Evolutionary conservation across 805 yeast species (phyloP).

Genomic region (Saccharomycopsis microspora): DNA sequence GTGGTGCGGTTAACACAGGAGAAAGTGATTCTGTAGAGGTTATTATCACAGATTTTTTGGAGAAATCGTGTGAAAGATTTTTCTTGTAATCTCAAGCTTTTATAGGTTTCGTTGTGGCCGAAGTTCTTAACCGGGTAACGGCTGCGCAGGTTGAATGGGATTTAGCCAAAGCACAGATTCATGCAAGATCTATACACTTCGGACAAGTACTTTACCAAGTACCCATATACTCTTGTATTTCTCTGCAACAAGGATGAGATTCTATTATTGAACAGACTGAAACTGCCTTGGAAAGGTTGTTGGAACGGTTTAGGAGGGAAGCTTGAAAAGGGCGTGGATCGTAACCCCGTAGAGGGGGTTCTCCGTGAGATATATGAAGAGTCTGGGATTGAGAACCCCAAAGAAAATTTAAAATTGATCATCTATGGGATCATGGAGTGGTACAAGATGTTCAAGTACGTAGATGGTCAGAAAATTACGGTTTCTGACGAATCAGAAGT

Average conservation of each 20-base stretch:
- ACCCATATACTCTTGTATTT: constrained; percentile 14
- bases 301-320: constrained; percentile 18
- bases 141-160: background rate
- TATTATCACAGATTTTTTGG: too few relatives aligned
- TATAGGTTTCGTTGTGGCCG: too few relatives aligned
- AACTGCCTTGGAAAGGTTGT: constrained; percentile 16
- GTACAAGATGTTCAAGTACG: constrained; percentile 1
- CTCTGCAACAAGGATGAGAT: constrained; percentile 5
- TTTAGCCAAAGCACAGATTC: background rate
- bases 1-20: too few relatives aligned
- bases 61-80: too few relatives aligned
- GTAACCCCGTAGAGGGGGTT: constrained; percentile 9
- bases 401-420: background rate
- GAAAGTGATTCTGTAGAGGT: too few relatives aligned
- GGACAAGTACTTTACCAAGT: constrained; percentile 1
- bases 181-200: background rate
- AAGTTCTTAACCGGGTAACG: background rate
- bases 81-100: too few relatives aligned
- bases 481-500: background rate
- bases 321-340: constrained; percentile 8
- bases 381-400: constrained; percentile 11
- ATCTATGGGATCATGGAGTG: constrained; percentile 15
- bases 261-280: constrained; percentile 13
- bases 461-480: background rate
- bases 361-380: constrained; percentile 16